A percentile compares a stretch with the other conserved stretches of the same genome.
phyloP scores from a whole-genome alignment of 345 rosid genomes.

The Brassica nigra region DNA sequence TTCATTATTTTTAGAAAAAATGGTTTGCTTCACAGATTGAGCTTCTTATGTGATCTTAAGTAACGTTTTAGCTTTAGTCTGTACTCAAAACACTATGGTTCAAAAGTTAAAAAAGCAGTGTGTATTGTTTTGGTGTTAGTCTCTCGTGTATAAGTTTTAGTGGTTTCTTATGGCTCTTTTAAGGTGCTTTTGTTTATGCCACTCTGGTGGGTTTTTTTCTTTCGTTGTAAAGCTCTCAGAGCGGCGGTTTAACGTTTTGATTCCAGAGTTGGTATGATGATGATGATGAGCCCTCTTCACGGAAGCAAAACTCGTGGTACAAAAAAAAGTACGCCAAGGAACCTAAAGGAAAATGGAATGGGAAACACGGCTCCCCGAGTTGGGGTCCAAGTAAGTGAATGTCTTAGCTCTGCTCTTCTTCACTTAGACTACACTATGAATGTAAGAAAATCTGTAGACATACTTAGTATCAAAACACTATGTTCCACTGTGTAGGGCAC shows the following conservation, averaged over 20 bases:
- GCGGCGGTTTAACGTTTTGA: neutral
- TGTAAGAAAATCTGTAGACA: no score
- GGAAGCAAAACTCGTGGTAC: conserved; percentile 63
- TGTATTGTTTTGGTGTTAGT: neutral
- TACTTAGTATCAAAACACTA: neutral
- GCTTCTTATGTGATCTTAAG: neutral
- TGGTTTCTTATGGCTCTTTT: neutral
- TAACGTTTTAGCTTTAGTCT: neutral
- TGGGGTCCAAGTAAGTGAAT: conserved; percentile 60
- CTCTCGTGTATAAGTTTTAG: neutral
- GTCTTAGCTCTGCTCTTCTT: conserved; percentile 7
- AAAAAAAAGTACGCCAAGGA: conserved; percentile 52
- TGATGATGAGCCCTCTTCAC: conserved; percentile 41
- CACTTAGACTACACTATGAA: no score
- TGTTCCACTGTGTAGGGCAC: conserved; percentile 46
- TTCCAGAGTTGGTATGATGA: conserved; percentile 62
- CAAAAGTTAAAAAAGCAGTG: neutral
- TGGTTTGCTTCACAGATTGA: conserved; percentile 3
- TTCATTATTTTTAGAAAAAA: no score
- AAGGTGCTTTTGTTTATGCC: conserved; percentile 2
- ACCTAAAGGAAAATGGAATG: conserved; percentile 42
- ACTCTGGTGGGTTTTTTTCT: neutral
- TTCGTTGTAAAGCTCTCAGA: conserved; percentile 6
- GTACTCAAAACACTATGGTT: neutral
- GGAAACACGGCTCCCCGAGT: conserved; percentile 43